A percentile compares a stretch with the other conserved stretches of the same genome.
These are phyloP conservation scores for Monascus ruber DNA, from an alignment of 2,329 filamentous ascomycete species.

Conservation along the genomic window DNA sequence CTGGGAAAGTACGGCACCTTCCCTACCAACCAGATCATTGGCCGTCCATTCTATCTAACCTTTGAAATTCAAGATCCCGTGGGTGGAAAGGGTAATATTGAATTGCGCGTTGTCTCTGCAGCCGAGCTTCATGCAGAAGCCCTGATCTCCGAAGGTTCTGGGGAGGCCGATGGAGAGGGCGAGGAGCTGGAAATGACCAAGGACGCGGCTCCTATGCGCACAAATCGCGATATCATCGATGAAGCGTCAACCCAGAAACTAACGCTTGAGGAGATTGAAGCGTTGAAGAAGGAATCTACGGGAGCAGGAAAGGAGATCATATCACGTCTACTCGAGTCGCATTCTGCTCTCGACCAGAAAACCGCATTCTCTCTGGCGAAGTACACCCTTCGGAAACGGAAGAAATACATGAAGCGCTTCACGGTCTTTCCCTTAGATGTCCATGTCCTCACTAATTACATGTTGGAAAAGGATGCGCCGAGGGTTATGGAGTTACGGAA, in stretches of 20 bases:
- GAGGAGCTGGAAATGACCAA: conserved; percentile 22
- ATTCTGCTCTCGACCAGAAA: conserved; percentile 85
- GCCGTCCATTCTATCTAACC: conserved; percentile 83
- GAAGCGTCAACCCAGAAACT: conserved; percentile 62
- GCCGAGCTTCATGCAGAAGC: conserved; percentile 72
- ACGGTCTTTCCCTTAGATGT: conserved; percentile 76
- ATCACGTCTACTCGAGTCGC: conserved; percentile 80
- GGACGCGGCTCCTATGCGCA: conserved; percentile 43
- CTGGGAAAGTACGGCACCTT: conserved; percentile 91
- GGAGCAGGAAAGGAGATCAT: conserved; percentile 81
- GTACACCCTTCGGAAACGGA: conserved; percentile 87
- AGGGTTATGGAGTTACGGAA: conserved; percentile 79
- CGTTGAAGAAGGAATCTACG: conserved; percentile 58
- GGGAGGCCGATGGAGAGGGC: conserved; percentile 24
- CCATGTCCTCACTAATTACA: conserved; percentile 60
- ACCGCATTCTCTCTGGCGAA: conserved; percentile 88
- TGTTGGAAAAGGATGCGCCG: conserved; percentile 63
- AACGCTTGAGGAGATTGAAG: conserved; percentile 59
- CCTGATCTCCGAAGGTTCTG: conserved; percentile 42
- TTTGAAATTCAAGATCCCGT: conserved; percentile 73
- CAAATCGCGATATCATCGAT: conserved; percentile 53
- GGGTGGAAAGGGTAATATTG: conserved; percentile 51
- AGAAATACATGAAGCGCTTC: conserved; percentile 85
- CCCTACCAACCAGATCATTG: conserved; percentile 75
- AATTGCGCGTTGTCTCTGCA: conserved; percentile 64